Percentiles rank a stretch among this genome's conserved stretches.
These are phyloP conservation scores for Backusella westeae DNA, from an alignment of 192 early-diverging fungal species.

Conservation along the genomic window DNA sequence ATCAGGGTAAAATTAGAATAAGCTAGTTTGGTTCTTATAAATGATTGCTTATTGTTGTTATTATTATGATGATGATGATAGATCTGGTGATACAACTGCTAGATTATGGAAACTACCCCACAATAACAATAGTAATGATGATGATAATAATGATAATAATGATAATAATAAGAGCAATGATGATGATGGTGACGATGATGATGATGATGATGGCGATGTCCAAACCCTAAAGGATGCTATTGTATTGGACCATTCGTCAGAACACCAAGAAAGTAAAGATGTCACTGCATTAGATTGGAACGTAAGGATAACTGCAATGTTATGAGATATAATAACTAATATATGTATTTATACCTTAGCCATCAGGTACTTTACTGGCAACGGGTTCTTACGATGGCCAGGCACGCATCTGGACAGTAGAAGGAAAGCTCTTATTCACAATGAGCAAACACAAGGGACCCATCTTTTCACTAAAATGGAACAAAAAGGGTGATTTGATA, in stretches of 20 bases:
- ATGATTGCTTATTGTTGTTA: no score
- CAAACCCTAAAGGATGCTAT: slow-evolving; percentile 37
- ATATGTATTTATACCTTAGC: slow-evolving; percentile 34
- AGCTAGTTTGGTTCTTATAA: background rate
- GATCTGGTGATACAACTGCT: slow-evolving; percentile 80
- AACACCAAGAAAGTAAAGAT: slow-evolving; percentile 56
- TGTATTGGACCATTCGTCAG: slow-evolving; percentile 57
- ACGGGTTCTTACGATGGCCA: slow-evolving; percentile 85
- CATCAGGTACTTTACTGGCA: slow-evolving; percentile 74
- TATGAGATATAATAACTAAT: background rate
- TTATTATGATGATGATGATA: slow-evolving; percentile 5
- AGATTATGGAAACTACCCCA: slow-evolving; percentile 81
- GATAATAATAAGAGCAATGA: background rate
- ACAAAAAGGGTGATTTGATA: slow-evolving; percentile 71
- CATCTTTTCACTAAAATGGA: slow-evolving; percentile 86
- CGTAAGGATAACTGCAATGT: slow-evolving; percentile 40
- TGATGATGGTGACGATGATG: background rate
- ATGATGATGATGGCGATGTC: slow-evolving; percentile 29
- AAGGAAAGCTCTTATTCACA: slow-evolving; percentile 39
- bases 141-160: slow-evolving; percentile 3
- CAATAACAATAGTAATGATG: background rate
- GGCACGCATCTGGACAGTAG: slow-evolving; percentile 78
- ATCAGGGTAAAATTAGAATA: slow-evolving; percentile 56
- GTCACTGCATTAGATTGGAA: slow-evolving; percentile 88
- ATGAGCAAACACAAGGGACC: slow-evolving; percentile 75